Conservation (phyloP, 2,329 filamentous ascomycete species). For the Daldinia eschscholtzii region DNA sequence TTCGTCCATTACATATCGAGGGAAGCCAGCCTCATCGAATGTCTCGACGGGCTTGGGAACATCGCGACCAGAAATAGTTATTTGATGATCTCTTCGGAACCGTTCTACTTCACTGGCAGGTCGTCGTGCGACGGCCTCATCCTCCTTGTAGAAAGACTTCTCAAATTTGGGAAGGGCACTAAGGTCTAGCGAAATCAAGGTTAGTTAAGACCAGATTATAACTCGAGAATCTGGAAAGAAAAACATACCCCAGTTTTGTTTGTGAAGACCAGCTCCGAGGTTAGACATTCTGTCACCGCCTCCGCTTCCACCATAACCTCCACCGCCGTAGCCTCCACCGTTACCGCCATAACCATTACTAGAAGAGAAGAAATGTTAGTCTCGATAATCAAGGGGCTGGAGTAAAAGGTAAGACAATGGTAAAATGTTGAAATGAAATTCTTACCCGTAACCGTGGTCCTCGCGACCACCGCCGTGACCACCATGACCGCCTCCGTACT, state of each 20-base stretch:
- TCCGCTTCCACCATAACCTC: slow-evolving; percentile 54
- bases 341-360: slow-evolving; percentile 66
- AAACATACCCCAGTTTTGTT: slow-evolving; percentile 85
- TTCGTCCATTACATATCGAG: slow-evolving; percentile 96
- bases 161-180: slow-evolving; percentile 91
- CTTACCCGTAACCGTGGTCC: slow-evolving; percentile 56
- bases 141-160: slow-evolving; percentile 99
- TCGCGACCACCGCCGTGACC: slow-evolving; percentile 56
- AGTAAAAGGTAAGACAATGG: neutral
- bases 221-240: slow-evolving; percentile 45
- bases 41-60: slow-evolving; percentile 95
- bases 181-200: slow-evolving; percentile 71
- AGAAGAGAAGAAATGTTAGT: slow-evolving; percentile 59
- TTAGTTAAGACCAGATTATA: slow-evolving; percentile 27
- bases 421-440: slow-evolving; percentile 13
- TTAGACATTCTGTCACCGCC: slow-evolving; percentile 90
- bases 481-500: slow-evolving; percentile 37
- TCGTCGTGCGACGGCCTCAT: slow-evolving; percentile 80
- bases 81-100: slow-evolving; percentile 87
- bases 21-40: slow-evolving; percentile 98
- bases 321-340: slow-evolving; percentile 57
- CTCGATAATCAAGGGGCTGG: slow-evolving; percentile 48
- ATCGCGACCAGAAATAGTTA: slow-evolving; percentile 82
- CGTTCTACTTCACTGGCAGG: slow-evolving; percentile 84
- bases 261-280: slow-evolving; percentile 88